Evolutionary conservation across 805 yeast species (phyloP).

Genomic region (Teunomyces atbi): DNA sequence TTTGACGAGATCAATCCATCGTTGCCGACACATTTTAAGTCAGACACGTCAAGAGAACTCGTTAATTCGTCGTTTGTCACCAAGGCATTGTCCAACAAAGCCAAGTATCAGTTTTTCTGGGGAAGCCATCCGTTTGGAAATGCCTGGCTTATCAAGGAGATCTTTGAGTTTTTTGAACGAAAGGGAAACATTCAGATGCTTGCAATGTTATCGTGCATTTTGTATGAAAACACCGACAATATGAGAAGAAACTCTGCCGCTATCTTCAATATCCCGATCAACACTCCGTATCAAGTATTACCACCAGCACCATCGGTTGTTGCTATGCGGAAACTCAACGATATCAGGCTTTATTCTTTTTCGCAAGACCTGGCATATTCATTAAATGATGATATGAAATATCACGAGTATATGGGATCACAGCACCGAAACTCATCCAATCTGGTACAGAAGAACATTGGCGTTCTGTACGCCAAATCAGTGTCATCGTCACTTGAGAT

Average conservation of each 20-base stretch:
- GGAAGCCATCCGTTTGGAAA: conserved; percentile 79
- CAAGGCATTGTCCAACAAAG: conserved; percentile 8
- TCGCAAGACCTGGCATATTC: conserved; percentile 9
- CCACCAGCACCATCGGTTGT: conserved; percentile 30
- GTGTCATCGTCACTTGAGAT: conserved; percentile 16
- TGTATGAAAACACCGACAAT: conserved; percentile 44
- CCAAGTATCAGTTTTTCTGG: conserved; percentile 57
- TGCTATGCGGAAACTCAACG: conserved; percentile 14
- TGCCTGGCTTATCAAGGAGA: conserved; percentile 58
- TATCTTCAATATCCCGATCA: conserved; percentile 39
- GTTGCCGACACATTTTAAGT: conserved; percentile 6
- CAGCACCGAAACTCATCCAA: conserved; percentile 10
- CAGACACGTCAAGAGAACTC: conserved; percentile 2
- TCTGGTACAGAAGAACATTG: conserved; percentile 9
- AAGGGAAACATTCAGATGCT: conserved; percentile 80
- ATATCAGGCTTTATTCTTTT: conserved; percentile 1
- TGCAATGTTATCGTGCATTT: conserved; percentile 79
- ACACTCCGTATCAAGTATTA: conserved; percentile 43
- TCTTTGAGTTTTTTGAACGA: conserved; percentile 63
- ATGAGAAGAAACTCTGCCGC: conserved; percentile 16
- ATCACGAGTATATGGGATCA: conserved; percentile 4
- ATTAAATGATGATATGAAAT: conserved; percentile 5
- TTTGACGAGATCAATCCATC: conserved; percentile 14
- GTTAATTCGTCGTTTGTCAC: conserved; percentile 8
- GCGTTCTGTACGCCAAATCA: conserved; percentile 15